Conservation (phyloP, 345 rosid genomes). For the Brassica napus region DNA sequence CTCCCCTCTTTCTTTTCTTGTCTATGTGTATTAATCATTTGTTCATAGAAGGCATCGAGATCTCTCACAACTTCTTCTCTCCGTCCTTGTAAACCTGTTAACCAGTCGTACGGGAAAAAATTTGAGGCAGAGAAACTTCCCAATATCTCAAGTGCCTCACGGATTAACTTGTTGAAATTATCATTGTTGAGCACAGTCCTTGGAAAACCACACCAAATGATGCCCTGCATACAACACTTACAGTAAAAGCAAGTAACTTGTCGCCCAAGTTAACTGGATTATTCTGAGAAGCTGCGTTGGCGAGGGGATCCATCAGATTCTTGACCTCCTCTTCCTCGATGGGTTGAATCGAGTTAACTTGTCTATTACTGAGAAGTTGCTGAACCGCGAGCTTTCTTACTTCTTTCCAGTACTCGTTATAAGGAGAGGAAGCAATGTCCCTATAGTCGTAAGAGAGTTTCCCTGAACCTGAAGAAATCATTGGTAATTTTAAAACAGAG, state of each 20-base stretch:
- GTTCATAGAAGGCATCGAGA: conserved; percentile 44
- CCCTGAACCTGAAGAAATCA: conserved; percentile 21
- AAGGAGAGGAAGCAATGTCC: conserved; percentile 51
- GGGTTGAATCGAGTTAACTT: not conserved
- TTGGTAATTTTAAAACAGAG: not conserved
- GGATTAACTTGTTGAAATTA: not conserved
- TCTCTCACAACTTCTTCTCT: conserved; percentile 32
- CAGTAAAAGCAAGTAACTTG: not conserved
- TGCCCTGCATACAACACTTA: not conserved
- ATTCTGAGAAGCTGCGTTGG: not conserved
- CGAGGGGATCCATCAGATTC: not conserved
- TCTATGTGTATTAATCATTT: conserved; percentile 46
- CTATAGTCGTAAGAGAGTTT: conserved; percentile 46
- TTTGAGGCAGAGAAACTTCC: conserved; percentile 1
- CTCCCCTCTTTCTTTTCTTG: conserved; percentile 15
- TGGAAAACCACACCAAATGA: not conserved
- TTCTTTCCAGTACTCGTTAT: conserved; percentile 46
- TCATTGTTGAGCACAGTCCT: not conserved
- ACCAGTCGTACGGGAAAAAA: conserved; percentile 45
- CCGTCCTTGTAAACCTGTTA: conserved; percentile 35
- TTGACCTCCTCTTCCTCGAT: not conserved
- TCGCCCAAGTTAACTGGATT: not conserved
- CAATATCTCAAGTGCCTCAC: not conserved
- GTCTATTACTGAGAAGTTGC: conserved; percentile 24
- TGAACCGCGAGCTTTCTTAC: conserved; percentile 38